These are phyloP conservation scores for Metschnikowia borealis DNA, from an alignment of 805 yeast species.

Conservation along the genomic window DNA sequence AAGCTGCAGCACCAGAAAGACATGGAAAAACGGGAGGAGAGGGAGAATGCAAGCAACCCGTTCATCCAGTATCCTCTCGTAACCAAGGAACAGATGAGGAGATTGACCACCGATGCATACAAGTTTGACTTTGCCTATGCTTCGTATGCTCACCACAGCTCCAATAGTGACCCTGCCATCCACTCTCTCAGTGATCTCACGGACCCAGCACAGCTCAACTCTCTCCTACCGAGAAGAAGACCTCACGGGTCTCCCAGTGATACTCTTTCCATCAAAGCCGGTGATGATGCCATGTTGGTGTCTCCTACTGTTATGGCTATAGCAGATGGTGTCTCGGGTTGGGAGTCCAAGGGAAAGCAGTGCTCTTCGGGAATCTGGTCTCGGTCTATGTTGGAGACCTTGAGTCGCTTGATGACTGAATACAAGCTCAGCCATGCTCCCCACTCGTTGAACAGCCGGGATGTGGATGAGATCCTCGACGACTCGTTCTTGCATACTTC, in stretches of 20 bases:
- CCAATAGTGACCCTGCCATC: slow-evolving; percentile 34
- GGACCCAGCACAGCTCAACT: slow-evolving; percentile 43
- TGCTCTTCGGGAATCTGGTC: slow-evolving; percentile 52
- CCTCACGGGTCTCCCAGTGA: slow-evolving; percentile 51
- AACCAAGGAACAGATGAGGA: slow-evolving; percentile 36
- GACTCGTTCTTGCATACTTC: slow-evolving; percentile 46
- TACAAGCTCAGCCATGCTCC: slow-evolving; percentile 38
- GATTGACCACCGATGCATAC: slow-evolving; percentile 29
- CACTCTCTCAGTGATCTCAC: slow-evolving; percentile 49
- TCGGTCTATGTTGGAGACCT: slow-evolving; percentile 48
- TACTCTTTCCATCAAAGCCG: slow-evolving; percentile 49
- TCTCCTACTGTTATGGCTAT: slow-evolving; percentile 50
- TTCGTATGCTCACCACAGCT: slow-evolving; percentile 47
- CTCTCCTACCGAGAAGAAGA: slow-evolving; percentile 46
- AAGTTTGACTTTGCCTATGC: slow-evolving; percentile 44
- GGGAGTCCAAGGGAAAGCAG: slow-evolving; percentile 43
- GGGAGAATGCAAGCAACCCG: slow-evolving; percentile 29
- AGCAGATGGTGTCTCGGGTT: slow-evolving; percentile 57
- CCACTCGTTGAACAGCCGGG: slow-evolving; percentile 37
- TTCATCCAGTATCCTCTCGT: slow-evolving; percentile 40
- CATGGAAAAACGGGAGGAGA: slow-evolving; percentile 14
- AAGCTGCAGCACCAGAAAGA: slow-evolving; percentile 6
- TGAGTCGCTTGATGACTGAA: slow-evolving; percentile 43
- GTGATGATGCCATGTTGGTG: slow-evolving; percentile 56
- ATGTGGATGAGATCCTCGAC: slow-evolving; percentile 42